A percentile compares a stretch with the other conserved stretches of the same genome.
These are phyloP conservation scores for Canariomyces notabilis DNA, from an alignment of 2,329 filamentous ascomycete genomes.

Conservation along the genomic window DNA sequence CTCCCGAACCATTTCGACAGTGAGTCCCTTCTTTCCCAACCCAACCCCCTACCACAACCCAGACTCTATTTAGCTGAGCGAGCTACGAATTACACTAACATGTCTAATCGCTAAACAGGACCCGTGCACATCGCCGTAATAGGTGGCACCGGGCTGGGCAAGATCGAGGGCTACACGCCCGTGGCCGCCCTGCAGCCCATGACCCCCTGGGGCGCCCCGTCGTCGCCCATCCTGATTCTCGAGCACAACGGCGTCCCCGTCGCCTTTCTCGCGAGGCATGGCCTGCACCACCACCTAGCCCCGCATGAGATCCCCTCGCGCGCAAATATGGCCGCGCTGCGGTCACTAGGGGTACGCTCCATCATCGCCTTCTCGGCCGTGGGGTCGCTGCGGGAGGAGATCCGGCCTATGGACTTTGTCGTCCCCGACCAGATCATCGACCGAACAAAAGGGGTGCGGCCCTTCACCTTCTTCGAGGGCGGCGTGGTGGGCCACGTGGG, in stretches of 20 bases:
- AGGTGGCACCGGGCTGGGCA: constrained; percentile 86
- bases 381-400: constrained; percentile 83
- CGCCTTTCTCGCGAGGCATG: constrained; percentile 92
- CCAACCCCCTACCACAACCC: neutral
- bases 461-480: constrained; percentile 92
- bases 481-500: constrained; percentile 91
- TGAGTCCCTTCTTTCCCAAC: constrained; percentile 32
- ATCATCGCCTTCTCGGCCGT: constrained; percentile 95
- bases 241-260: constrained; percentile 77
- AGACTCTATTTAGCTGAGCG: too few species aligned
- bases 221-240: constrained; percentile 75
- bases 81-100: too few species aligned
- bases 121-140: constrained; percentile 83
- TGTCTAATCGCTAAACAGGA: constrained; percentile 39
- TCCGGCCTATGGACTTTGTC: constrained; percentile 94
- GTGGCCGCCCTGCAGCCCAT: constrained; percentile 69
- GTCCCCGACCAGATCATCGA: constrained; percentile 96
- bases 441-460: constrained; percentile 88
- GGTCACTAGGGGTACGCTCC: constrained; percentile 80
- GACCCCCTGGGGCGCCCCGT: constrained; percentile 86
- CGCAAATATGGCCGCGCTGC: constrained; percentile 97
- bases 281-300: constrained; percentile 78
- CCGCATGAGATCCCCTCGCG: constrained; percentile 93
- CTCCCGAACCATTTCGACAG: constrained; percentile 57
- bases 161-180: constrained; percentile 80